Percentiles rank a stretch among this genome's conserved stretches.
Conservation (phyloP, 2,329 filamentous ascomycete genomes). For the Nigrograna mackinnonii region DNA sequence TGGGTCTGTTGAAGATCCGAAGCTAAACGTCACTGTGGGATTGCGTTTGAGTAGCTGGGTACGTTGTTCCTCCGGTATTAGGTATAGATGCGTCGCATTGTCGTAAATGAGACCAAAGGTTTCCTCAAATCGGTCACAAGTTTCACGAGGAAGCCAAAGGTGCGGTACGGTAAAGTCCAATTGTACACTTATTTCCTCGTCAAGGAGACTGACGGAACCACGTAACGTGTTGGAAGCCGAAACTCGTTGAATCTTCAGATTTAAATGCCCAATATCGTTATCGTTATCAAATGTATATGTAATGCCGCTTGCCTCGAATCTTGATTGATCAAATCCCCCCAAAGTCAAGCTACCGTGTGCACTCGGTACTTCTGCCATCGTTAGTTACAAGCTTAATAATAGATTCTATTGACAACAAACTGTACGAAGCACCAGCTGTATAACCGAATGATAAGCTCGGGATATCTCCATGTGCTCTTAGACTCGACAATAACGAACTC, state of each 20-base stretch:
- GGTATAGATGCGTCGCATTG: conserved; percentile 24
- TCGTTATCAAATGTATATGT: conserved; percentile 15
- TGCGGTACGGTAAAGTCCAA: conserved; percentile 35
- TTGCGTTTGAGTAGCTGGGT: conserved; percentile 19
- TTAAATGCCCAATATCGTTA: conserved; percentile 5
- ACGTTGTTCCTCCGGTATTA: conserved; percentile 26
- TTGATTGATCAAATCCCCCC: conserved; percentile 36
- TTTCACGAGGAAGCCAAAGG: conserved; percentile 31
- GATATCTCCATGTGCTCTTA: conserved; percentile 10
- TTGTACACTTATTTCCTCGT: conserved; percentile 7
- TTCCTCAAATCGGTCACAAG: conserved; percentile 31
- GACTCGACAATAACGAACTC: conserved; percentile 3
- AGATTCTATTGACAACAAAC: too few species aligned
- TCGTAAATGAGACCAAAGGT: conserved; percentile 36
- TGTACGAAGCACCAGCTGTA: conserved; percentile 17
- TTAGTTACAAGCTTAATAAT: too few species aligned
- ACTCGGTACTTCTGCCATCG: too few species aligned
- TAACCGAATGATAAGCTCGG: conserved; percentile 18
- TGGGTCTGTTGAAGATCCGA: conserved; percentile 13
- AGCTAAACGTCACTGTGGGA: conserved; percentile 29
- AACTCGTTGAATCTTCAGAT: conserved; percentile 7
- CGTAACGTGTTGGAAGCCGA: conserved; percentile 3
- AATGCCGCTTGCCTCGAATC: conserved; percentile 14
- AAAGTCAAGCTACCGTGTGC: conserved; percentile 26
- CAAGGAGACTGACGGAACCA: conserved; percentile 15